phyloP scores from a whole-genome alignment of 1,284 basidiomycete species.

The Xanthoconium separans region DNA sequence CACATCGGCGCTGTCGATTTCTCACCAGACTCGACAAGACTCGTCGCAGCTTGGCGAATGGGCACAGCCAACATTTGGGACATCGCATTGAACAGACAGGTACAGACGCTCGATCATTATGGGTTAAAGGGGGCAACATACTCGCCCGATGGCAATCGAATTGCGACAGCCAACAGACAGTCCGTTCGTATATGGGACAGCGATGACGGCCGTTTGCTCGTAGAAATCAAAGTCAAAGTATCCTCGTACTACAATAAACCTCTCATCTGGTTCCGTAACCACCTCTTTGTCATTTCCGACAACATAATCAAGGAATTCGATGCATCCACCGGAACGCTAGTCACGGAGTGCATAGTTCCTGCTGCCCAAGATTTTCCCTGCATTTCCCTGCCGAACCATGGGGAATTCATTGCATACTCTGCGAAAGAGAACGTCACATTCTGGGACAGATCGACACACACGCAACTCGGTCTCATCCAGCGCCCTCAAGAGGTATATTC shows the following conservation, averaged over 20 bases:
- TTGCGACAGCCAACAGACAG: background rate
- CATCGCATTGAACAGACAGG: background rate
- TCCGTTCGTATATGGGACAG: background rate
- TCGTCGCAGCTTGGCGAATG: too few species aligned
- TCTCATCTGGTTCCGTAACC: background rate
- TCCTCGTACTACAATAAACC: background rate
- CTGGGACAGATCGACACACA: background rate
- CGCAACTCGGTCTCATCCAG: background rate
- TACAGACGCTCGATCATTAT: background rate
- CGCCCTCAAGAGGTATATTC: background rate
- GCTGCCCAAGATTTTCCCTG: fast-evolving
- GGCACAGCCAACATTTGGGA: background rate
- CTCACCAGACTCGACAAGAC: background rate
- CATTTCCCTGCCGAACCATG: background rate
- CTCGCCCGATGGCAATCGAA: background rate
- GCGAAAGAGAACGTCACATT: background rate
- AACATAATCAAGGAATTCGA: background rate
- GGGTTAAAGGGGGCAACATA: background rate
- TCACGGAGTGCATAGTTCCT: background rate
- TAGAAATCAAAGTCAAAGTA: background rate
- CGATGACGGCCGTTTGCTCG: background rate
- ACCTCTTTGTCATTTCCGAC: background rate
- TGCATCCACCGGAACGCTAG: background rate
- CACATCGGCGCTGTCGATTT: background rate
- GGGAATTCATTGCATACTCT: background rate